Evolutionary conservation across 768 basidiomycete genomes (phyloP), one percentile per base, ranked within the genome.

Genomic region (Mycena pura): DNA sequence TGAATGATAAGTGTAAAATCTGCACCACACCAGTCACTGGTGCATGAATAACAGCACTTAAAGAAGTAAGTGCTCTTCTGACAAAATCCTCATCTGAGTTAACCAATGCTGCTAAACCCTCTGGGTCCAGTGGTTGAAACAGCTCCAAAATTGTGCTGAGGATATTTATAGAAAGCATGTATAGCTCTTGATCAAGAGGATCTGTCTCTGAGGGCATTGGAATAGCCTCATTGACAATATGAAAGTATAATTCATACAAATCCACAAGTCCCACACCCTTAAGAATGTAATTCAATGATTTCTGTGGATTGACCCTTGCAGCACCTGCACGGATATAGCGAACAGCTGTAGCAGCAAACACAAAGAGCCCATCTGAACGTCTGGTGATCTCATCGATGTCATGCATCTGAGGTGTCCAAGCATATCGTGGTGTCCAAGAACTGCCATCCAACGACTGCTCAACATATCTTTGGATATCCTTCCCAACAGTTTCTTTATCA

Each of bases 261-360:
- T 50, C 34, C 31, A 15, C 31, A 4, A 28, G 24, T 25, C 25
- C 24, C 17, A 24, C 22, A 28, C 50, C 36, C 19, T 40, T 40
- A n/a, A 51, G 22, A 13, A 51, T 11, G 36, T 25, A 51, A 5
- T 51, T 27, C 24, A 51, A 15, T 22, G 50, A 39, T 14, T 39
- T 40, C 25, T 38, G 50, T 39, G 50, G 50, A 25, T 5, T 24
- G 5, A 19, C 36, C 15, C 22, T 27, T 38, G 38, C 13, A 15
- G 14, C 24, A 10, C 36, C 50, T 27, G 36, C 17, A 39, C 7
- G 14, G 29, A 52, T 39, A 13, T 50, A 50, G 22, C 49, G 49
- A 36, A 50, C 49, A 34, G 49, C 49, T 34, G 47, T 49, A 10
- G 36, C 36, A 39, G 50, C 50, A 52, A 52, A 39, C 11, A 52